These are phyloP conservation scores for Physcomitrellopsis africana DNA, from an alignment of 225 moss, liverwort and hornwort species.

Conservation along the genomic window DNA sequence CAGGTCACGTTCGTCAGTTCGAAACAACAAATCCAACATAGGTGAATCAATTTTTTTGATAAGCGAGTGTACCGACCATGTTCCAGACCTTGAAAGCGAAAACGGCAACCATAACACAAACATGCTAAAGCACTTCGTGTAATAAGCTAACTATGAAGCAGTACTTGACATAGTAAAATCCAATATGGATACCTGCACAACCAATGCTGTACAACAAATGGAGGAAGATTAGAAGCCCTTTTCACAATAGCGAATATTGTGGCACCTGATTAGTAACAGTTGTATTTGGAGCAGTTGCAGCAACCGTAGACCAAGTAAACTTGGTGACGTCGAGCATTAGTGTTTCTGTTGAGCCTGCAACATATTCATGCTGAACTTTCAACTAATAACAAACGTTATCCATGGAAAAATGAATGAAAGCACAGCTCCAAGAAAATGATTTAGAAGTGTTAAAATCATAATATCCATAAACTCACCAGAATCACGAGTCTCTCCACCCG, in stretches of 20 bases:
- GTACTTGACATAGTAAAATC: slow-evolving; percentile 1
- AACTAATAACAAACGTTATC: slow-evolving; percentile 29
- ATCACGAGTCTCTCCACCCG: slow-evolving; percentile 73
- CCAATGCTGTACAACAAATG: not conserved
- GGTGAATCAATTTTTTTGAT: too few relatives aligned
- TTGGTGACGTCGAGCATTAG: slow-evolving; percentile 63
- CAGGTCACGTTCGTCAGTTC: too few relatives aligned
- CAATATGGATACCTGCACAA: not conserved
- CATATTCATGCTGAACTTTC: slow-evolving; percentile 18
- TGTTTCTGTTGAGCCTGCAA: slow-evolving; percentile 68
- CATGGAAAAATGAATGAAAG: slow-evolving; percentile 16
- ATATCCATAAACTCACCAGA: slow-evolving; percentile 49
- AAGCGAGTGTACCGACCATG: not conserved
- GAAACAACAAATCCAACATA: too few relatives aligned
- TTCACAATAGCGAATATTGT: slow-evolving; percentile 14
- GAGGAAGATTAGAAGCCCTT: not conserved
- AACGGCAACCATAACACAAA: not conserved
- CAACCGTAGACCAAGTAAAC: slow-evolving; percentile 73
- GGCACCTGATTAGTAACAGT: slow-evolving; percentile 72
- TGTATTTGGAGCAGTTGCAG: slow-evolving; percentile 56
- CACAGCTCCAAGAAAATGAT: not conserved
- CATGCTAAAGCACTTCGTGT: not conserved
- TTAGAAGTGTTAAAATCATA: not conserved
- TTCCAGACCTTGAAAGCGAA: not conserved
- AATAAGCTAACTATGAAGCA: too few relatives aligned